phyloP scores from a whole-genome alignment of 805 yeast genomes.

The Candida maris region DNA sequence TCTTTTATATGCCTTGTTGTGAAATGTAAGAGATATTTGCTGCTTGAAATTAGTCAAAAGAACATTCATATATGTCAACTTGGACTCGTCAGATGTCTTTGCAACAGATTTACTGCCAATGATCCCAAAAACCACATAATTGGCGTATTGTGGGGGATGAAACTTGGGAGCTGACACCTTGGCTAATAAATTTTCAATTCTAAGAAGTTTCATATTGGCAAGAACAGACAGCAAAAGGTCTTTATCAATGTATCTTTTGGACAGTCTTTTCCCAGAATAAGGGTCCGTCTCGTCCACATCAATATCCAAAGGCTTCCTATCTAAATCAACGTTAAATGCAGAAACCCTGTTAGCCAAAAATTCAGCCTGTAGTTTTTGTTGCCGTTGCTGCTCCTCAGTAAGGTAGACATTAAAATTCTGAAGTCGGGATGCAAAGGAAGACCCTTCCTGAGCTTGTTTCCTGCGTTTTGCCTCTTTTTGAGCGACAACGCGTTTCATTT shows the following conservation, averaged over 20 bases:
- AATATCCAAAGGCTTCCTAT: slow-evolving; percentile 23
- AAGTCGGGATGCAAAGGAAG: slow-evolving; percentile 14
- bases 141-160: slow-evolving; percentile 63
- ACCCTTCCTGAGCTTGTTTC: neutral
- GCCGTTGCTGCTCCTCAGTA: slow-evolving; percentile 19
- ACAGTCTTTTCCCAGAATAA: slow-evolving; percentile 41
- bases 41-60: slow-evolving; percentile 66
- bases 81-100: slow-evolving; percentile 37
- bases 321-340: slow-evolving; percentile 32
- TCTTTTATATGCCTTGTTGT: slow-evolving; percentile 63
- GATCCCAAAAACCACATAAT: slow-evolving; percentile 80
- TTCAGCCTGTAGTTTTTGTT: slow-evolving; percentile 20
- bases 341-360: slow-evolving; percentile 36
- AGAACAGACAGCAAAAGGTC: slow-evolving; percentile 37
- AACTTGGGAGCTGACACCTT: slow-evolving; percentile 68
- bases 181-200: slow-evolving; percentile 58
- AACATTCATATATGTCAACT: slow-evolving; percentile 54
- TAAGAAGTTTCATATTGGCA: slow-evolving; percentile 48
- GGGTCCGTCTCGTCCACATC: slow-evolving; percentile 42
- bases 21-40: slow-evolving; percentile 56
- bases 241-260: slow-evolving; percentile 44
- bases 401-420: slow-evolving; percentile 9
- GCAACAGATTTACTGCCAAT: slow-evolving; percentile 56
- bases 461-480: neutral
- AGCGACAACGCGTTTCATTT: slow-evolving; percentile 7